Evolutionary conservation across 148 eudicot species (phyloP), one percentile per base, ranked within the genome.

Genomic region (Cornus controversa): DNA sequence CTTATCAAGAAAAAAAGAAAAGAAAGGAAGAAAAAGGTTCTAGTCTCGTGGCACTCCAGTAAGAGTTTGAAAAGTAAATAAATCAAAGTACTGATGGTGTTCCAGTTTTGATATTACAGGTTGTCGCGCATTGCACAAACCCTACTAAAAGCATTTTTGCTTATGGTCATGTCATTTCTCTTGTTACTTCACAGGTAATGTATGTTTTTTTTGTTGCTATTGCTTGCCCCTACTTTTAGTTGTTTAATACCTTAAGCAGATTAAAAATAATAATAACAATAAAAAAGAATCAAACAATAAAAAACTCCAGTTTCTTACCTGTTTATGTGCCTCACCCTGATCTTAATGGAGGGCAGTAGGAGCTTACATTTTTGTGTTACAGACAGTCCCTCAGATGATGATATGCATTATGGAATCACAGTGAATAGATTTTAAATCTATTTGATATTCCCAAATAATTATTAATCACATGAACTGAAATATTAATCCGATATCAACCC

Each of bases 131-230:
- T 60, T 88, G 82, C 79, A 82, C 79, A 58, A 86, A 83, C 14
- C 72, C 89, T 42, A 79, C 45, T 53, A 80, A 77, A 70, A 75
- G 85, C 29, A 80, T 85, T 65, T 95, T 87, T 82, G 92, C 94
- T 37, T 88, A 83, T 80, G 89, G 85, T 13, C 93, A 87, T 79
- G 96, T 93, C 57, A 77, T 89, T 78, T 91, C 89, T 71, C 78
- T 82, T 76, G 88, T 93, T 78, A 90, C 96, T 71, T 80, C 94
- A 70, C 89, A 91, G 98, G 97, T 93, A 83, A 71, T 22, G 58
- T 54, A 53, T 74, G 13, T 26, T 66, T 60, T 40, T 22, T 28
- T 69, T 42, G 66, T 14, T 50, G 20, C 22, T 11, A 15, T 37
- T 42, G 67, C 40, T 28, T 40, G 27, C 68, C 53, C 14, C 22